phyloP scores from a whole-genome alignment of 169 alveolate species.

The Plasmodium blacklocki region DNA sequence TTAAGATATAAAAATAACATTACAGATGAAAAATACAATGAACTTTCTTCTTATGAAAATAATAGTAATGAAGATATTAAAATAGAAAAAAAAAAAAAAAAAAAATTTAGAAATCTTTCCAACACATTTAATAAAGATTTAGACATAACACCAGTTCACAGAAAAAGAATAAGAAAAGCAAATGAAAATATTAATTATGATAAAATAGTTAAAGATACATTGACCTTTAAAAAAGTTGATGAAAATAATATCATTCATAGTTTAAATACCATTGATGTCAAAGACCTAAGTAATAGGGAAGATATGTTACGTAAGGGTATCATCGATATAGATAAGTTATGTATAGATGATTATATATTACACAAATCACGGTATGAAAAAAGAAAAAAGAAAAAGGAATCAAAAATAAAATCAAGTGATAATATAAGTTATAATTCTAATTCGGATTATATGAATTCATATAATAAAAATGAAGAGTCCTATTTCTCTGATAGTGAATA shows the following conservation, averaged over 20 bases:
- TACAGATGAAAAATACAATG: neutral
- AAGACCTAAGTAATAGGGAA: too few relatives aligned
- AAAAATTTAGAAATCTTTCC: too few relatives aligned
- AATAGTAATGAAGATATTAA: neutral
- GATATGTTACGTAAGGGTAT: too few relatives aligned
- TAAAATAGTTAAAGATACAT: too few relatives aligned
- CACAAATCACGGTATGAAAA: too few relatives aligned
- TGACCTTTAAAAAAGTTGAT: too few relatives aligned
- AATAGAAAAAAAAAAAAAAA: neutral
- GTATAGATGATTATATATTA: too few relatives aligned
- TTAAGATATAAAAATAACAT: constrained; percentile 1
- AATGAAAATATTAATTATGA: neutral
- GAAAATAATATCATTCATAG: too few relatives aligned
- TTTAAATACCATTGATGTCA: too few relatives aligned
- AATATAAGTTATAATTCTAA: neutral
- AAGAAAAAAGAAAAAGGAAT: neutral
- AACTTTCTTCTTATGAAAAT: neutral
- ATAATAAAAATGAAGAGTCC: constrained; percentile 6
- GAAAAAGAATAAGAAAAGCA: constrained; percentile 8
- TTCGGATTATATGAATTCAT: constrained; percentile 6
- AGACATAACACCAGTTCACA: neutral
- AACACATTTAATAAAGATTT: too few relatives aligned
- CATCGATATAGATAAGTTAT: too few relatives aligned
- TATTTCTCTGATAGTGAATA: constrained; percentile 8
- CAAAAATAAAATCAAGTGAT: constrained; percentile 1